Evolutionary conservation across 2,329 filamentous ascomycete species (phyloP), one percentile per base, ranked within the genome.

Genomic region (Cordyceps pruinosa): DNA sequence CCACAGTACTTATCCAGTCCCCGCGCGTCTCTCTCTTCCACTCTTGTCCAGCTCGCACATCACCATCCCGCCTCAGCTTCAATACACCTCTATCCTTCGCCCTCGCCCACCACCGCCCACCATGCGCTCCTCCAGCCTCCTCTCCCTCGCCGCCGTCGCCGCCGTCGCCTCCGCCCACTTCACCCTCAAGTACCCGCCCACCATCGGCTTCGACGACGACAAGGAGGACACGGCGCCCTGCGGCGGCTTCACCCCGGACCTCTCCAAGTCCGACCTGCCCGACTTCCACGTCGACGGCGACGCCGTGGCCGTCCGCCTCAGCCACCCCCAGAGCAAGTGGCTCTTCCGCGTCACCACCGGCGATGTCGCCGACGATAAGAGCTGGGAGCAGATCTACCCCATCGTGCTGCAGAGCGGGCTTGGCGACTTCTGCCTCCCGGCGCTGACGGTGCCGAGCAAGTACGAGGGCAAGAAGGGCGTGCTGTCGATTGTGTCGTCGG

Each of bases 251-350:
- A 70, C 71, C 0, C 71, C 78, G 32, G 71, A 78, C 61, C 75
- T 81, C 54, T 71, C 71, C 47, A 62, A 69, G 42, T 35, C 28
- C 6, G 72, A 78, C 57, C 79, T 83, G 66, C 73, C 74, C 53
- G 77, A 82, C 62, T 84, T 84, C 68, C 77, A 83, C 65, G 78
- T 84, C 58, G 80, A 71, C 62, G 81, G 82, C 62, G 78, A 84
- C 61, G 70, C 77, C 57, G 71, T 85, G 34, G 73, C 74, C 59
- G 65, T 79, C 50, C 69, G 68, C 8, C 72, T 76, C 8, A 75
- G 73, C 3, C 83, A 86, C 64, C 72, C 78, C 4, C 73, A 81
- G 65, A 71, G 73, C 61, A 80, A 73, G 56, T 85, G 77, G 77
- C 73, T 85, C 17, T 80, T 82, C 72, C 81, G 83, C 60, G 79